Percentiles rank a stretch among this genome's conserved stretches.
These are phyloP conservation scores for Mortierella sp. DNA, from an alignment of 371 early-diverging fungal species.

Conservation along the genomic window DNA sequence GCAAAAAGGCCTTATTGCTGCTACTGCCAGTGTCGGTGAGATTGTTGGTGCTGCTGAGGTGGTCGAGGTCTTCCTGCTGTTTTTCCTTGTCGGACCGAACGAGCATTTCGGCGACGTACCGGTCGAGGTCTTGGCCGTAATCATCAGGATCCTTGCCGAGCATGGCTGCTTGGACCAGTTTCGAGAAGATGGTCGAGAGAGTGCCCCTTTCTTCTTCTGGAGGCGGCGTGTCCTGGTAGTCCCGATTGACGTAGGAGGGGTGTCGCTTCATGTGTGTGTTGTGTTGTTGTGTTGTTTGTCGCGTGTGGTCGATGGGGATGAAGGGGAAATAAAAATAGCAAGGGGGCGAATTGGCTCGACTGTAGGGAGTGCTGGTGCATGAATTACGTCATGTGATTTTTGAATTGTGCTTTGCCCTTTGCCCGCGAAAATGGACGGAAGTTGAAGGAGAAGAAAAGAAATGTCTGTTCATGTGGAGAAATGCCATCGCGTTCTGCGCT, in stretches of 20 bases:
- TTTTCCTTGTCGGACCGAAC: constrained; percentile 65
- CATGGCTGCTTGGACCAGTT: constrained; percentile 69
- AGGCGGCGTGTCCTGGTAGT: constrained; percentile 15
- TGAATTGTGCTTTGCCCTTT: neutral
- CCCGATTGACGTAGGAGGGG: neutral
- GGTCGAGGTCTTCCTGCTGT: constrained; percentile 62
- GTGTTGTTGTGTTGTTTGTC: neutral
- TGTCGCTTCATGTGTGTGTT: neutral
- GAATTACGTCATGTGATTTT: neutral
- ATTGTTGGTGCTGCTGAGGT: constrained; percentile 40
- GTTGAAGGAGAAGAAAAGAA: neutral
- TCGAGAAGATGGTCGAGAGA: constrained; percentile 63
- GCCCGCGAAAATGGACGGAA: neutral
- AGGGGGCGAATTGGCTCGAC: neutral
- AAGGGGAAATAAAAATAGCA: neutral
- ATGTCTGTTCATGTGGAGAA: too few species aligned
- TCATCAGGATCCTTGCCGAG: constrained; percentile 66
- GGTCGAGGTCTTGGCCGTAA: constrained; percentile 75
- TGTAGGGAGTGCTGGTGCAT: neutral
- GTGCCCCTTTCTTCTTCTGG: constrained; percentile 10
- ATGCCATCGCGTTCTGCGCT: neutral
- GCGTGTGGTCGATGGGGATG: neutral
- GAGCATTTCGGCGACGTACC: constrained; percentile 78
- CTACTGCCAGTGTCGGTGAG: constrained; percentile 14
- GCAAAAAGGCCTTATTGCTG: constrained; percentile 21